Percentiles rank a stretch among this genome's conserved stretches.
Evolutionary conservation across 352 stramenopile genomes (phyloP).

Genomic region (Blastocystis sp.): DNA sequence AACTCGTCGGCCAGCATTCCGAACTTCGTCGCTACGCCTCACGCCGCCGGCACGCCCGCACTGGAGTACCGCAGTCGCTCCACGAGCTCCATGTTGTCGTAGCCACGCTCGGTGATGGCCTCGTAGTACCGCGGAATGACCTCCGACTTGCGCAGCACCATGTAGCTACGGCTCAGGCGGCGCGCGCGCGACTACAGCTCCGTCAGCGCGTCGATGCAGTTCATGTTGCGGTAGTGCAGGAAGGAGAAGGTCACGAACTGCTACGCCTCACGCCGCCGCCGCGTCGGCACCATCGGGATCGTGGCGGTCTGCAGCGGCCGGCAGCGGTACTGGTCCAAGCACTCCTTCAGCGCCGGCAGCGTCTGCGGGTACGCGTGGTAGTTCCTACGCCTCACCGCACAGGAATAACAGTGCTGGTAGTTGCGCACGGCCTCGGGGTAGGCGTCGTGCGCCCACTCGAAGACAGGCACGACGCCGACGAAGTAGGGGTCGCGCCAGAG

Average conservation of each 20-base stretch:
- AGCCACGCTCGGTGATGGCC: constrained; percentile 25
- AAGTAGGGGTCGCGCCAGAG: constrained; percentile 44
- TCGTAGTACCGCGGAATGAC: constrained; percentile 40
- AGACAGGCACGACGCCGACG: constrained; percentile 48
- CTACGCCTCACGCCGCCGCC: not conserved
- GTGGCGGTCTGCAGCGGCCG: constrained; percentile 37
- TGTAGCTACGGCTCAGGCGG: not conserved
- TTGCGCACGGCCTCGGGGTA: not conserved
- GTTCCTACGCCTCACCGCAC: not conserved
- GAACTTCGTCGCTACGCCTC: constrained; percentile 31
- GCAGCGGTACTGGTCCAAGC: constrained; percentile 37
- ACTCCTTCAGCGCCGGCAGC: not conserved
- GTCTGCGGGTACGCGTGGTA: constrained; percentile 8
- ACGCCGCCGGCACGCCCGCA: not conserved
- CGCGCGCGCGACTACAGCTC: not conserved
- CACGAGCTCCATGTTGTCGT: constrained; percentile 36
- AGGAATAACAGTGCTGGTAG: not conserved
- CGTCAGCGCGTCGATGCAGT: constrained; percentile 31
- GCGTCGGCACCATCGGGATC: constrained; percentile 9
- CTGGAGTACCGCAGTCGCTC: constrained; percentile 55
- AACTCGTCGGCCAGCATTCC: constrained; percentile 12
- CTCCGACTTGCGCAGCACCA: constrained; percentile 29
- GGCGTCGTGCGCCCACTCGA: constrained; percentile 17
- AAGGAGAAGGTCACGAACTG: constrained; percentile 60
- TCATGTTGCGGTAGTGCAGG: constrained; percentile 50